Conservation (phyloP, 345 rosid genomes). For the Turritis glabra region DNA sequence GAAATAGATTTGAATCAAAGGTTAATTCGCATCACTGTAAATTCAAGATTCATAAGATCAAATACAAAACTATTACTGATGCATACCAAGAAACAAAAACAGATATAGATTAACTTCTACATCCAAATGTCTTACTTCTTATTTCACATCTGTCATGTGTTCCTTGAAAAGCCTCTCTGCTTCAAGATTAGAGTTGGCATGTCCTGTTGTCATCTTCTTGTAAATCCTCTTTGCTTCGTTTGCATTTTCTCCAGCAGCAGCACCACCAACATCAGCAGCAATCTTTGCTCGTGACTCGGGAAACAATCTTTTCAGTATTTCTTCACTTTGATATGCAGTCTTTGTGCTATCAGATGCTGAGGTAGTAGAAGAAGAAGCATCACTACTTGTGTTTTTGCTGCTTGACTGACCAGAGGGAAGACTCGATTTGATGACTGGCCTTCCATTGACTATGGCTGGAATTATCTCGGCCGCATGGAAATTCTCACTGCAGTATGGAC, state of each 20-base stretch:
- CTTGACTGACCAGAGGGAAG: background rate
- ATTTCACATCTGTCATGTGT: background rate
- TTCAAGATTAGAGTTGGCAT: background rate
- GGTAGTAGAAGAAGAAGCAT: constrained; percentile 1
- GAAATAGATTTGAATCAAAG: background rate
- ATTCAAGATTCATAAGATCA: background rate
- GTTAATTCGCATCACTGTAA: background rate
- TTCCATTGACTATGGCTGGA: constrained; percentile 19
- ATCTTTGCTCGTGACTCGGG: background rate
- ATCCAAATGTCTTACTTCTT: background rate
- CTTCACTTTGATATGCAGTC: constrained; percentile 26
- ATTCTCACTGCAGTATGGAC: constrained; percentile 62
- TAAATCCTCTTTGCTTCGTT: constrained; percentile 32
- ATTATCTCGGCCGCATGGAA: constrained; percentile 58
- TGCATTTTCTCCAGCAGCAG: constrained; percentile 10
- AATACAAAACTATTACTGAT: background rate
- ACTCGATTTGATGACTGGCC: too few relatives aligned
- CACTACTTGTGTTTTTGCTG: constrained; percentile 17
- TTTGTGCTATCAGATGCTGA: constrained; percentile 16
- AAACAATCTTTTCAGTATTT: constrained; percentile 34
- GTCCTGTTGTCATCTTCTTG: constrained; percentile 28
- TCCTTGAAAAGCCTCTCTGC: background rate
- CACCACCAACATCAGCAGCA: constrained; percentile 1
- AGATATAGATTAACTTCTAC: background rate
- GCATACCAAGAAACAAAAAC: background rate